Evolutionary conservation across 2,329 filamentous ascomycete species (phyloP).

Genomic region (Sarocladium brachiariae): DNA sequence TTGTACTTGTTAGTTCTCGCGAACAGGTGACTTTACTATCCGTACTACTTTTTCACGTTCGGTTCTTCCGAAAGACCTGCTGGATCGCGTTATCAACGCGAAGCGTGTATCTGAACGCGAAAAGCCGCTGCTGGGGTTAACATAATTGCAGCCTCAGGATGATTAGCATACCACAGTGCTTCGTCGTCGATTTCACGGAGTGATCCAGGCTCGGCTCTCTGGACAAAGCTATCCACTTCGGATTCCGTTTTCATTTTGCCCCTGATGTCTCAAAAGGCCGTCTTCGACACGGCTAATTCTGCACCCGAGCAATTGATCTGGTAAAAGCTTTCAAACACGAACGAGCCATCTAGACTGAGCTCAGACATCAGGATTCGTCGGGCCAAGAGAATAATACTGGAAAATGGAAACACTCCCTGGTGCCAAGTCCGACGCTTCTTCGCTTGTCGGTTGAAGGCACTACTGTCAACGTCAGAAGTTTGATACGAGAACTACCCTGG

Average conservation of each 20-base stretch:
- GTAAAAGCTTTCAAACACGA: neutral
- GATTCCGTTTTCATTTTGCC: neutral
- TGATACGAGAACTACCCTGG: neutral
- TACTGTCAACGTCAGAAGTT: neutral
- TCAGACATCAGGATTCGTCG: neutral
- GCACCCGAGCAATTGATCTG: neutral
- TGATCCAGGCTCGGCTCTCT: no score
- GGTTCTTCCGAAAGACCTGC: neutral
- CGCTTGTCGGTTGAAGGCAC: neutral
- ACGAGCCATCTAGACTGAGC: neutral
- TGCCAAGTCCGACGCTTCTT: neutral
- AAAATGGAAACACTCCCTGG: no score
- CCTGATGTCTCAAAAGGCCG: neutral
- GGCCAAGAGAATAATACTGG: no score
- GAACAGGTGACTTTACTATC: neutral
- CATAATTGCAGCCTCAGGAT: no score
- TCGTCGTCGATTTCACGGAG: no score
- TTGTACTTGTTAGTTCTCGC: neutral
- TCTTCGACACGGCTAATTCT: neutral
- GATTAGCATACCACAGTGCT: no score
- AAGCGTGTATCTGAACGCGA: no score
- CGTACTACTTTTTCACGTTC: neutral
- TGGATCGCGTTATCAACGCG: neutral
- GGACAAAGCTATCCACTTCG: no score
- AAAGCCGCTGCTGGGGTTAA: no score